phyloP scores from a whole-genome alignment of 331 rosid genomes.

The Cydonia oblonga region DNA sequence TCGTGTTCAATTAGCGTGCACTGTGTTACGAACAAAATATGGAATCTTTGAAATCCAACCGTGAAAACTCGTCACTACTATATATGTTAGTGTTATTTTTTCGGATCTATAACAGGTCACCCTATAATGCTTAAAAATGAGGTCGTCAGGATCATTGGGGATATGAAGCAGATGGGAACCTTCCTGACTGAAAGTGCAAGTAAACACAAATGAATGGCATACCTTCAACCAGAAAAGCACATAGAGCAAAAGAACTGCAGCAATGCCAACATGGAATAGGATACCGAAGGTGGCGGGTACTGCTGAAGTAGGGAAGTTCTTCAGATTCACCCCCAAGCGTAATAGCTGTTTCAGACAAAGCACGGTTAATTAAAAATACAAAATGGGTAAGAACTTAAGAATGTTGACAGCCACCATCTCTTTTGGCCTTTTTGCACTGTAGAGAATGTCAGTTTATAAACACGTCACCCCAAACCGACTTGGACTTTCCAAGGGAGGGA shows the following conservation, averaged over 20 bases:
- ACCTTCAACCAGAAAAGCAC: constrained; percentile 95
- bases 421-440: neutral
- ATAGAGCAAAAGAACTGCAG: constrained; percentile 71
- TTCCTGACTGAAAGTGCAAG: neutral
- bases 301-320: constrained; percentile 71
- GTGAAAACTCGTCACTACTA: neutral
- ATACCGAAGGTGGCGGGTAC: constrained; percentile 49
- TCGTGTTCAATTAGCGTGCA: neutral
- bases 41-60: neutral
- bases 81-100: neutral
- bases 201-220: constrained; percentile 8
- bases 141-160: neutral
- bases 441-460: neutral
- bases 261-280: constrained; percentile 70
- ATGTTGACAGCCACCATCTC: neutral
- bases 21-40: neutral
- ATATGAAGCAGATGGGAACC: neutral
- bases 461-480: neutral
- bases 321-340: constrained; percentile 76
- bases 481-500: neutral
- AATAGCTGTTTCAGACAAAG: constrained; percentile 39
- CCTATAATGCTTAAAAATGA: neutral
- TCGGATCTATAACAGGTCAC: neutral
- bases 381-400: neutral
- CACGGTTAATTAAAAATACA: neutral